Evolutionary conservation across 1,284 basidiomycete species (phyloP), one percentile per base, ranked within the genome.

Genomic region (Heterobasidion occidentale): DNA sequence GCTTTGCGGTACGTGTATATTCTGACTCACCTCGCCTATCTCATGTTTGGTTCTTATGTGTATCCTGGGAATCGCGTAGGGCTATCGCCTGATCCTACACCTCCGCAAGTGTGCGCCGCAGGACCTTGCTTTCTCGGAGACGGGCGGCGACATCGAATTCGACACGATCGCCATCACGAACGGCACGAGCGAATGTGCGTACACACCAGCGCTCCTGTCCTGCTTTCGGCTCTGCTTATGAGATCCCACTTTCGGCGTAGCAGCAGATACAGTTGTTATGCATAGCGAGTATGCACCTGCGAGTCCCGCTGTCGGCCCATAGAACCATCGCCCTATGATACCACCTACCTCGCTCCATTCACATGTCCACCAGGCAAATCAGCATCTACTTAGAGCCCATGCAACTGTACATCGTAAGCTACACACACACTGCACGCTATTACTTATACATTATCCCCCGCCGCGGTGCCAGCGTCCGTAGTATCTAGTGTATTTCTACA

Each of bases 1-100:
- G 62, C 17, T 67, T 65, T 67, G 36, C 42, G 15, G 56, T 57
- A 50, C 19, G 55, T 48, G 5, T 12, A 15, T 8, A 5, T 15
- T 42, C 51, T 20, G n/a, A 42, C 19, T n/a, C 3, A 42, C 38
- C 36, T 3, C 9, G 38, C 38, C 38, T 8, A n/a, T 42, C 5
- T 20, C 19, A 33, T 12, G 7, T 11, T 42, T 42, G 7, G 2
- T 42, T 42, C 38, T 12, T 7, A 12, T 8, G 12, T 8, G 11
- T 42, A 12, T 42, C 8, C n/a, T n/a, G 11, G 12, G n/a, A 7
- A 9, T 17, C 17, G 17, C 11, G 27, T 27, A 54, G 53, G 53
- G 44, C 7, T 54, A 46, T 17, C 42, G 45, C 33, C 46, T 54
- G 19, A 20, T 54, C 44, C 9, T 54, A 20, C 53, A 54, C 35